Base-by-base conservation (phyloP, 164 flowering plant species). In the Litsea cubeba region DNA sequence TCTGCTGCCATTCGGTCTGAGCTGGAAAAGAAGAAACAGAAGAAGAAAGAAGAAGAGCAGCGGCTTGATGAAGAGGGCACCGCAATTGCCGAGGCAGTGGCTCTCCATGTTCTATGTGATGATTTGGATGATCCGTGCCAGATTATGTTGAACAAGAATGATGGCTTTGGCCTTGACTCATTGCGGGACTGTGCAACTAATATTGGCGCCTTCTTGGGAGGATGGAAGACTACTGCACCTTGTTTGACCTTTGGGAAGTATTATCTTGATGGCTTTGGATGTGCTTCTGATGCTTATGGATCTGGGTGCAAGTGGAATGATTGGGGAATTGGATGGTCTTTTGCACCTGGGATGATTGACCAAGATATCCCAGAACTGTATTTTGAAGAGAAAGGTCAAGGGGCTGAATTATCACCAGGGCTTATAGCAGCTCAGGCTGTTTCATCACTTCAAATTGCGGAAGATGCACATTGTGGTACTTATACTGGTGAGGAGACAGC, bases 1-100 rank as follows among this genome's bases (percentile, higher is more conserved):
- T 95, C 99, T 72, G 97, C 99, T 74, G 98, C 99, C 64, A 95
- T 95, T 22, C 86, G 91, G 20, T 82, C 93, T 57, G 98, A 95
- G 73, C 87, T 95, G 14, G 99, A 95, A 68, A 93, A 90, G 84
- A 95, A 95, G 88, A 95, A 93, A 79, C 99, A 88, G 83, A 88
- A 83, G 63, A 91, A 88, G 88, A 86, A 84, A 83, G 99, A 95
- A 83, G 97, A 95, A 74, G 97, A 95, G 68, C 90, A 90, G 74
- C 85, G 93, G 82, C 97, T 95, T 40, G 99, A 95, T 81, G 99
- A 95, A 82, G 98, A 95, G 81, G 97, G 99, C 22, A 98, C 99
- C 76, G 94, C 97, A 28, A 90, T 95, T 73, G 97, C 98, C 40
- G 98, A 91, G 83, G 93, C 97, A 74, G 99, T 93, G 79, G 99